Evolutionary conservation across 2,329 filamentous ascomycete genomes (phyloP), one percentile per base, ranked within the genome.

Genomic region (Aspergillus intermedius): DNA sequence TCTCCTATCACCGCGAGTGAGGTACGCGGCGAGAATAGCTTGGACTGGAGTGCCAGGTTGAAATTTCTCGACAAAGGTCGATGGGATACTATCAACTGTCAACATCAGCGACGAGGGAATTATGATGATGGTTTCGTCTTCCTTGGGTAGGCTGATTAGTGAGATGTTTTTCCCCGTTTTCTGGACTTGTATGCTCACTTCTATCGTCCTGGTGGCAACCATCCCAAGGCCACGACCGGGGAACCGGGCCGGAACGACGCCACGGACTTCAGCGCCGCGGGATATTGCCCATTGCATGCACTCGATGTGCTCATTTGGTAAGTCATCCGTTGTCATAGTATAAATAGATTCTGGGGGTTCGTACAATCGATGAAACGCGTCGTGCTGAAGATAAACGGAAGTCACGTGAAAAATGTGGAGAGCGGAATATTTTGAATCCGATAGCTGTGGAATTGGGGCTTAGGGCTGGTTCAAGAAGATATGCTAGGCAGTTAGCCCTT

Each of bases 161-260:
- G 7, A n/a, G 19, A 4, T 17, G 13, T 30, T 4, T 4, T 10
- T 4, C n/a, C 8, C 25, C 7, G 5, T 40, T 19, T 8, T 28
- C 21, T 44, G 4, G 13, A 13, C 8, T 12, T 15, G 5, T 9
- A 21, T 32, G 32, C 52, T 49, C 42, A 87, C 86, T 70, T 84
- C 71, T 51, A 91, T 75, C 5, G 77, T 70, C 35, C 77, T 77
- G 12, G 80, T 82, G 6, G 88, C 84, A 23, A 90, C 75, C 44
- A 95, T 81, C 35, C 90, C 89, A 49, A 91, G 78, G 39, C 89
- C 88, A 49, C 86, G 77, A 2, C 82, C 84, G 1, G 83, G 79
- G n/a, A 94, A 81, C 43, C 72, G 73, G 35, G 80, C 75, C 2
- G 88, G 82, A 1, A 73, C 72, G 40, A 93, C 79, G 32, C 82